Conservation (phyloP, 345 rosid genomes). For the Cochlearia excelsa region DNA sequence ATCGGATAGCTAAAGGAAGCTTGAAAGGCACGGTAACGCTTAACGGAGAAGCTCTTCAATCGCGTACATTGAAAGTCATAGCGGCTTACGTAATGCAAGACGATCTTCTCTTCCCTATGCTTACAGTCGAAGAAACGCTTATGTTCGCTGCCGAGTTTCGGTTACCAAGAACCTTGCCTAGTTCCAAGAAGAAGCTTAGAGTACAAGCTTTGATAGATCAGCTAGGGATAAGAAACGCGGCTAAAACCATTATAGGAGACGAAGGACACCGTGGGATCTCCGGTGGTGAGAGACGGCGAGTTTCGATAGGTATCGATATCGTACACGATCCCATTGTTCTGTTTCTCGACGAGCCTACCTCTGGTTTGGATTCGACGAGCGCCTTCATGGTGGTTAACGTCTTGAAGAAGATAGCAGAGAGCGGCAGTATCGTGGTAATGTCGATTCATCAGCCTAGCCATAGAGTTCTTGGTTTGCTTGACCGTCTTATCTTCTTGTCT, state of each 20-base stretch:
- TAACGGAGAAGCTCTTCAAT: conserved; percentile 51
- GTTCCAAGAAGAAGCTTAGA: conserved; percentile 59
- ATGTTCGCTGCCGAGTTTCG: conserved; percentile 84
- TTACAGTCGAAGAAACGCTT: conserved; percentile 76
- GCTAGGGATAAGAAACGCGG: conserved; percentile 58
- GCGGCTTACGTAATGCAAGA: conserved; percentile 95
- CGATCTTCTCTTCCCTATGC: conserved; percentile 74
- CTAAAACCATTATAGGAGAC: conserved; percentile 65
- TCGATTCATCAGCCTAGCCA: conserved; percentile 73
- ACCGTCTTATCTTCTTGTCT: conserved; percentile 44
- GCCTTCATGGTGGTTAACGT: conserved; percentile 83
- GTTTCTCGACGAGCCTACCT: conserved; percentile 90
- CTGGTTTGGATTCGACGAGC: conserved; percentile 82
- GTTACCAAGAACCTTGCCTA: conserved; percentile 67
- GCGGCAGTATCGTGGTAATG: conserved; percentile 74
- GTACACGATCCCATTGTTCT: conserved; percentile 75
- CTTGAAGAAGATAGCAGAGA: conserved; percentile 68
- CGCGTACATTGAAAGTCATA: conserved; percentile 52
- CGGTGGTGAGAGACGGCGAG: conserved; percentile 56
- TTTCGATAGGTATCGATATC: conserved; percentile 76
- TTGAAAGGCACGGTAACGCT: conserved; percentile 73
- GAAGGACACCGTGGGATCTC: conserved; percentile 76
- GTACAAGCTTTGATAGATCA: conserved; percentile 67
- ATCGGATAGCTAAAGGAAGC: conserved; percentile 64
- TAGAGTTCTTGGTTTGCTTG: conserved; percentile 60